A percentile compares a stretch with the other conserved stretches of the same genome.
Evolutionary conservation across 1,284 basidiomycete genomes (phyloP).

Genomic region (Cystobasidium sp.): DNA sequence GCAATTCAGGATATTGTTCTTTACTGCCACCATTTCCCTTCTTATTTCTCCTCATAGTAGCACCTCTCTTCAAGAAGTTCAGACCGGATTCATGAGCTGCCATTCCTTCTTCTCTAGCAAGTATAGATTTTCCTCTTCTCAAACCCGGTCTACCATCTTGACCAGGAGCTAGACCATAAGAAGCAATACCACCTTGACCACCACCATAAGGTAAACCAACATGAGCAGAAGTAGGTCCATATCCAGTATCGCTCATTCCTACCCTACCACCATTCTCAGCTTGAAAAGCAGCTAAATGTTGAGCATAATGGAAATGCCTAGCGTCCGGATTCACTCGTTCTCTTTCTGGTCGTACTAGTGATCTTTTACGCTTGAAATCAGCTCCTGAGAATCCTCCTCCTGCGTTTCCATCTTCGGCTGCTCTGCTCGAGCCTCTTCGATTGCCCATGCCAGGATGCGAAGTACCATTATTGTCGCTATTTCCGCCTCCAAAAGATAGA

Average conservation of each 20-base stretch:
- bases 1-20: slow-evolving; percentile 51
- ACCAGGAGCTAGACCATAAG: slow-evolving; percentile 36
- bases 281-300: slow-evolving; percentile 80
- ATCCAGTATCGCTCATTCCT: slow-evolving; percentile 76
- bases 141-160: slow-evolving; percentile 60
- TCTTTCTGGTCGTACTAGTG: slow-evolving; percentile 87
- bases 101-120: slow-evolving; percentile 73
- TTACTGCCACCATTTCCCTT: slow-evolving; percentile 56
- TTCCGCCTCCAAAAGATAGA: slow-evolving; percentile 9
- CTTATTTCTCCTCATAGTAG: slow-evolving; percentile 68
- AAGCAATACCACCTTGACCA: slow-evolving; percentile 40
- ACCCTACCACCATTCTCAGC: slow-evolving; percentile 66
- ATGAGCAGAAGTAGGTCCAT: slow-evolving; percentile 66
- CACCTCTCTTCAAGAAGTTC: slow-evolving; percentile 78
- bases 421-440: slow-evolving; percentile 19
- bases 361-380: slow-evolving; percentile 79
- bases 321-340: slow-evolving; percentile 96
- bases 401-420: slow-evolving; percentile 2
- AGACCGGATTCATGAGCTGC: slow-evolving; percentile 79
- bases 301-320: slow-evolving; percentile 93
- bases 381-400: slow-evolving; percentile 31
- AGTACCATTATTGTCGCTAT: background rate
- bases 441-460: slow-evolving; percentile 24
- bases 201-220: slow-evolving; percentile 45
- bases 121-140: slow-evolving; percentile 81